A percentile compares a stretch with the other conserved stretches of the same genome.
Conservation (phyloP, 768 basidiomycete genomes). For the Mycena metata region DNA sequence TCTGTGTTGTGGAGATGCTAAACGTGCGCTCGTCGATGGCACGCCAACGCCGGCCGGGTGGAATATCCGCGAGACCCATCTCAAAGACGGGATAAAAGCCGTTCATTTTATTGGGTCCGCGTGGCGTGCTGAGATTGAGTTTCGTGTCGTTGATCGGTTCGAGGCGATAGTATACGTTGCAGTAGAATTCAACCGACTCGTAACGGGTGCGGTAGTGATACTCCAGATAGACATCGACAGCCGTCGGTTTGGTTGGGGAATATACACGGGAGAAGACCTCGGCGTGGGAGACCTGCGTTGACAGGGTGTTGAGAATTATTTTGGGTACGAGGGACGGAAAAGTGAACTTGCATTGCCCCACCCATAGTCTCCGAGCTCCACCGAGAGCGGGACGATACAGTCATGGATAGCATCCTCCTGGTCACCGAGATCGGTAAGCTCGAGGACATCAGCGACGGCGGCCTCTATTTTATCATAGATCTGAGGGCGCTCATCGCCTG, state of each 20-base stretch:
- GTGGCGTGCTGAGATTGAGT: slow-evolving; percentile 6
- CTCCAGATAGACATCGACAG: slow-evolving; percentile 24
- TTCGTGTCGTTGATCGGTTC: neutral
- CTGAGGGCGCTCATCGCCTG: slow-evolving; percentile 17
- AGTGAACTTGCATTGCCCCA: slow-evolving; percentile 18
- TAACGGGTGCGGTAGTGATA: slow-evolving; percentile 32
- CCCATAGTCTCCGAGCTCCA: slow-evolving; percentile 8
- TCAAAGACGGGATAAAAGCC: slow-evolving; percentile 19
- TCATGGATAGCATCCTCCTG: slow-evolving; percentile 2
- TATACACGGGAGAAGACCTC: slow-evolving; percentile 26
- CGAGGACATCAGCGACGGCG: neutral
- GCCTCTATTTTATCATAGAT: slow-evolving; percentile 24
- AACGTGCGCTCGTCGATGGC: slow-evolving; percentile 29
- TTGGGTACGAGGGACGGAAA: neutral
- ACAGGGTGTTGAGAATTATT: neutral
- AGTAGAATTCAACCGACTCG: slow-evolving; percentile 26
- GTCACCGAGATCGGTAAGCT: slow-evolving; percentile 7
- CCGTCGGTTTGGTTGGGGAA: slow-evolving; percentile 25
- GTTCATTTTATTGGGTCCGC: slow-evolving; percentile 19
- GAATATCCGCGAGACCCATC: slow-evolving; percentile 29
- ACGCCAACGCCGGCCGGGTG: slow-evolving; percentile 21
- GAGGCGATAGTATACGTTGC: slow-evolving; percentile 27
- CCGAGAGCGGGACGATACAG: slow-evolving; percentile 22
- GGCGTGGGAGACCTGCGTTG: slow-evolving; percentile 13
- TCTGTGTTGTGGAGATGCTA: neutral